Conservation (phyloP, 2,329 filamentous ascomycete species). For the Aspergillus costaricaensis region DNA sequence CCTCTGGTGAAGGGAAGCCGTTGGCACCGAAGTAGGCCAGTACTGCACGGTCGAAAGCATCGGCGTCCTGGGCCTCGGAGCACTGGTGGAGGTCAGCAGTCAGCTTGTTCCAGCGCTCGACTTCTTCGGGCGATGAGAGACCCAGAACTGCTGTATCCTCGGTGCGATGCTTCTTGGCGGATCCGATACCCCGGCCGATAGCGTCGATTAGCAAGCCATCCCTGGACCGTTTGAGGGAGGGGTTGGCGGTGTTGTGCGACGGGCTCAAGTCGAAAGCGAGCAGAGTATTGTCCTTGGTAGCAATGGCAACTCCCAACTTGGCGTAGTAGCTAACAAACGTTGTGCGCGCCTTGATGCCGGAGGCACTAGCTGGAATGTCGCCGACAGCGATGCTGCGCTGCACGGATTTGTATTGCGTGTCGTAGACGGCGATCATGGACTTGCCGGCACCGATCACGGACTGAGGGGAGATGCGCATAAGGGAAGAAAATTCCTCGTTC, state of each 20-base stretch:
- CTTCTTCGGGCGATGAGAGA: slow-evolving; percentile 34
- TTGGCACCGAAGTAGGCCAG: slow-evolving; percentile 31
- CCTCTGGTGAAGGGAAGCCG: slow-evolving; percentile 25
- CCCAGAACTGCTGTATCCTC: slow-evolving; percentile 34
- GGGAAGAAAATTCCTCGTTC: slow-evolving; percentile 41
- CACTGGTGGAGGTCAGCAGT: slow-evolving; percentile 33
- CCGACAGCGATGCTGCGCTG: slow-evolving; percentile 43
- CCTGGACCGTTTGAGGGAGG: slow-evolving; percentile 41
- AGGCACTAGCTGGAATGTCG: slow-evolving; percentile 31
- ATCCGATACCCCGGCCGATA: slow-evolving; percentile 44
- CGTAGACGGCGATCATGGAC: slow-evolving; percentile 47
- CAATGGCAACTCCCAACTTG: slow-evolving; percentile 47
- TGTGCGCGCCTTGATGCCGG: slow-evolving; percentile 28
- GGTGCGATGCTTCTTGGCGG: slow-evolving; percentile 33
- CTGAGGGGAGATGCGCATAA: slow-evolving; percentile 47
- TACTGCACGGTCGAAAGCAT: slow-evolving; percentile 39
- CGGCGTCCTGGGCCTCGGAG: slow-evolving; percentile 28
- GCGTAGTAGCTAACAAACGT: slow-evolving; percentile 48
- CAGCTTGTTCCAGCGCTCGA: slow-evolving; percentile 38
- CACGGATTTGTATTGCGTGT: slow-evolving; percentile 50
- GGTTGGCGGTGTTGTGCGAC: slow-evolving; percentile 29
- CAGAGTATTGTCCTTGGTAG: slow-evolving; percentile 43
- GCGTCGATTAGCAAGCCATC: slow-evolving; percentile 46
- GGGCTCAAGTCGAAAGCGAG: slow-evolving; percentile 47
- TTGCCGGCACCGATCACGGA: slow-evolving; percentile 45